phyloP scores from a whole-genome alignment of 176 grass and related monocot genomes.

The Cocos nucifera region DNA sequence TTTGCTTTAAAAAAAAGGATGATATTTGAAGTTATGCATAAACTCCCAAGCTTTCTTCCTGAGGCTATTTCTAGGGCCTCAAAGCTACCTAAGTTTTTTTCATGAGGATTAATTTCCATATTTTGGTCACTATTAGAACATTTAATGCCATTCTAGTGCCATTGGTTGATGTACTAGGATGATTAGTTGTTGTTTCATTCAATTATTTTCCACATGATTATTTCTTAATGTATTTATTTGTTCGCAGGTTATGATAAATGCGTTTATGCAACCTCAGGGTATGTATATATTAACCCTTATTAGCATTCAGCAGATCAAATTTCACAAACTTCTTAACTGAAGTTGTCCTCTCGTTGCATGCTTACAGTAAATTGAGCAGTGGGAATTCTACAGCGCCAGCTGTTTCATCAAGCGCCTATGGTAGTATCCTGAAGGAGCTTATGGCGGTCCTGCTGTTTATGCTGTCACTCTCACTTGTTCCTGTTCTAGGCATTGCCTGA shows the following conservation, averaged over 20 bases:
- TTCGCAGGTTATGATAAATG: constrained; percentile 82
- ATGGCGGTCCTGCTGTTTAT: constrained; percentile 7
- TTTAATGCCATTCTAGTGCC: no score
- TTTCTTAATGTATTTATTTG: constrained; percentile 4
- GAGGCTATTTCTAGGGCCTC: no score
- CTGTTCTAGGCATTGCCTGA: background rate
- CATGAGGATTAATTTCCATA: no score
- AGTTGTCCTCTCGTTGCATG: constrained; percentile 3
- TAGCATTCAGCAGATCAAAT: no score
- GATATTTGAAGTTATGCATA: no score
- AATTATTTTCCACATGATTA: constrained; percentile 7
- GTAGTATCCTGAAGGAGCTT: background rate
- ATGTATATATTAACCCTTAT: background rate
- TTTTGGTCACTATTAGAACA: background rate
- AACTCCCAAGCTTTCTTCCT: no score
- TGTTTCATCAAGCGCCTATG: constrained; percentile 11
- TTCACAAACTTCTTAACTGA: no score
- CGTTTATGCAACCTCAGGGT: constrained; percentile 62
- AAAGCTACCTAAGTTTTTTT: no score
- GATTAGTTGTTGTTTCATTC: no score
- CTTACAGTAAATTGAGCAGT: constrained; percentile 52
- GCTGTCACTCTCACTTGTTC: constrained; percentile 11
- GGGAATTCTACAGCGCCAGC: constrained; percentile 45
- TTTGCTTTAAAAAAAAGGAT: no score
- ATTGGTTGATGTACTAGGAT: no score